Percentiles rank a stretch among this genome's conserved stretches.
These are phyloP conservation scores for Leishmania aethiopica DNA, from an alignment of 208 protist genomes.

Conservation along the genomic window DNA sequence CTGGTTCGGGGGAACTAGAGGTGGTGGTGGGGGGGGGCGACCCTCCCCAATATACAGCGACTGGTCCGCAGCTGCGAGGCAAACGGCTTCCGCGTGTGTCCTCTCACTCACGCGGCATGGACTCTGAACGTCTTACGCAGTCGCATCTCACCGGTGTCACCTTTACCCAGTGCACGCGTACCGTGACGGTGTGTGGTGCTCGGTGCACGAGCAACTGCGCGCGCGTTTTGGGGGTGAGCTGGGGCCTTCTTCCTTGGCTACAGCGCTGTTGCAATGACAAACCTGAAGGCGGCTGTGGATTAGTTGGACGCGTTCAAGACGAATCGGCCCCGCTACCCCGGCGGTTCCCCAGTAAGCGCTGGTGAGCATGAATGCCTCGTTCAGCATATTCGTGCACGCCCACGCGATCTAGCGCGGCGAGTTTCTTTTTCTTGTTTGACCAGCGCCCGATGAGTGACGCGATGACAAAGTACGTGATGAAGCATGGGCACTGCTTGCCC, in stretches of 20 bases:
- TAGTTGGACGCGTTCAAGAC: constrained; percentile 28
- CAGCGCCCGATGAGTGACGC: constrained; percentile 30
- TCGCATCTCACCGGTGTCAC: constrained; percentile 47
- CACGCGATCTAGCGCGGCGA: constrained; percentile 25
- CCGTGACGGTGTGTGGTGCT: constrained; percentile 29
- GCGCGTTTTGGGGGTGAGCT: constrained; percentile 28
- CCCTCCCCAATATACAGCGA: constrained; percentile 32
- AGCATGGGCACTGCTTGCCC: constrained; percentile 36
- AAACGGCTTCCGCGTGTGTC: constrained; percentile 43
- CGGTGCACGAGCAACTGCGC: constrained; percentile 21
- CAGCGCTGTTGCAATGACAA: constrained; percentile 41
- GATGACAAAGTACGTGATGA: constrained; percentile 39
- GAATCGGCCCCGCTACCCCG: constrained; percentile 22
- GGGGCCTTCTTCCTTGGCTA: constrained; percentile 50
- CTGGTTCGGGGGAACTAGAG: constrained; percentile 45
- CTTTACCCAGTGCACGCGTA: constrained; percentile 47
- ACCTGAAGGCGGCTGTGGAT: constrained; percentile 49
- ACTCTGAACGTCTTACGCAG: constrained; percentile 45
- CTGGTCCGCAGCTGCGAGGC: constrained; percentile 20
- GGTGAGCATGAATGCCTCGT: constrained; percentile 44
- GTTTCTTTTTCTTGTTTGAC: constrained; percentile 30
- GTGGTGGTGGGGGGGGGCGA: constrained; percentile 16
- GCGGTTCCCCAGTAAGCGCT: constrained; percentile 32
- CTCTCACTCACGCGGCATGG: constrained; percentile 73
- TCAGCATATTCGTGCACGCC: constrained; percentile 50